Evolutionary conservation across 164 flowering plant species (phyloP), one percentile per base, ranked within the genome.

Genomic region (grape (Vitis vinifera)): DNA sequence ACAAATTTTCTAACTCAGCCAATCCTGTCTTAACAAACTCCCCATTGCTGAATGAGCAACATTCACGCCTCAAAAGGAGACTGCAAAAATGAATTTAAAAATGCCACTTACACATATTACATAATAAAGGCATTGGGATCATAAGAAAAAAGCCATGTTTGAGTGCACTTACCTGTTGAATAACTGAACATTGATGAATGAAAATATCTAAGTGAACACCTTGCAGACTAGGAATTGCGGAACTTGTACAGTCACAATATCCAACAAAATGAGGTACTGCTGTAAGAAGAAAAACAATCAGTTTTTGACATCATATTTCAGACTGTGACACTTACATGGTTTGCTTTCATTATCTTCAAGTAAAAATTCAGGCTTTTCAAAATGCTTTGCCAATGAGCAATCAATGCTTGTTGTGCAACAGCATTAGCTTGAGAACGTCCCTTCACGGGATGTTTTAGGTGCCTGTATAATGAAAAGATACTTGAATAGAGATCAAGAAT

Each of bases 301-400:
- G 9, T 14, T 12, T 17, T 55, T 57, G 50, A 3, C 59, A 55
- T 30, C 12, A 4, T 29, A 3, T 48, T 50, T 52, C 27, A 27
- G 13, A 51, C 19, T 50, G 51, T 55, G 11, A 4, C 55, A 82
- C 92, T 80, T 58, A 91, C 97, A 77, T 78, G 81, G 76, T 91
- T 91, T 70, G 85, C 88, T 80, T 76, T 91, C 86, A 91, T 68
- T 14, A 79, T 84, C 72, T 82, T 81, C 68, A 91, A 76, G 76
- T 81, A 86, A 73, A 63, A 85, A 61, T 83, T 76, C 3, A 91
- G 78, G 79, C 80, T 77, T 75, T 83, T 89, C 63, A 88, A 92
- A 57, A 91, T 89, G 85, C 90, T 86, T 71, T 89, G 92, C 90
- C 91, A 91, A 66, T 89, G 97, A 77, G 87, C 87, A 74, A 85